Base-by-base conservation (phyloP, 1,139 yeast genomes). In the Blastobotrys serpentis region DNA sequence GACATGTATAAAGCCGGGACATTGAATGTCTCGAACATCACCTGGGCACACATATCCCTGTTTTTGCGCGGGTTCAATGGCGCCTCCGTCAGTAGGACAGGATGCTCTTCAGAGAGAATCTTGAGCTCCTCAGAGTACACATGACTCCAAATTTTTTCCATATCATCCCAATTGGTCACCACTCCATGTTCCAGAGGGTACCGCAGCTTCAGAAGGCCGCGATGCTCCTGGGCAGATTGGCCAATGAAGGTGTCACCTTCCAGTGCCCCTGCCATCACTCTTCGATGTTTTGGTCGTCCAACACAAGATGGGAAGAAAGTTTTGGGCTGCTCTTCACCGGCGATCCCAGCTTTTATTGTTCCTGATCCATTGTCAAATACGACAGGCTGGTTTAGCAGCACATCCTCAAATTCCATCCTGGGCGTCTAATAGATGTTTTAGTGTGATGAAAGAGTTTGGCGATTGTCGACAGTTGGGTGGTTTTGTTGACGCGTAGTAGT, bases 291-390 rank as follows among this genome's bases (percentile, higher is more conserved):
- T 4, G 95, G 92, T 47, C 84, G 69, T 2, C 98, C 98, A 2
- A 88, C 75, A 17, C 86, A 66, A 17, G 78, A 59, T 7, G 79
- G 76, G 18, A 76, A 70, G 51, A 70, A 76, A 36, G 79, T 66
- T 57, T 79, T 77, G 2, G 98, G 98, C 56, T 74, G 77, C 49
- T 87, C 94, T 57, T 86, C 94, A 14, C 97, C 97, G 1, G 97
- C 95, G 68, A 90, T 86, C 0, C 98, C 98, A 0, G 95, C 89
- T 63, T 88, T 86, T 49, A 89, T 73, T 44, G 78, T 77, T 1
- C 96, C 95, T 3, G 96, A 84, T n/a, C 98, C 98, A 71, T 87
- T 88, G 66, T 90, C 98, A 30, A 90, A 75, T 33, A 90, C 96
- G 43, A 90, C 80, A 1, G 97, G 96, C 67, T 90, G 97, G 67